Percentiles rank a stretch among this genome's conserved stretches.
Conservation (phyloP, 305 asterid species). For the Petunia hybrid region DNA sequence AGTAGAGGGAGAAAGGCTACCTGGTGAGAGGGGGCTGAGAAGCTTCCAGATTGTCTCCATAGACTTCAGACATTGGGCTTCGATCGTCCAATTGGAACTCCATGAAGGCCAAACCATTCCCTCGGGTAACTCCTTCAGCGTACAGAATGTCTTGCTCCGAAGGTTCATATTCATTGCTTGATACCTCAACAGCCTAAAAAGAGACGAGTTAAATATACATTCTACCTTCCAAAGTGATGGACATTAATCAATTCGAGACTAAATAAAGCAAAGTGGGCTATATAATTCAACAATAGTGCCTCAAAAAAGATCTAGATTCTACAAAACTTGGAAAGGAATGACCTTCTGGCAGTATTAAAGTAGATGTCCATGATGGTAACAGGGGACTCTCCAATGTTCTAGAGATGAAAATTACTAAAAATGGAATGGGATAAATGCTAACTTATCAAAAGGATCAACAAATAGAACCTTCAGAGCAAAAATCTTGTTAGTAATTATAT, state of each 20-base stretch:
- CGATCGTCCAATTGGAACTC: constrained; percentile 94
- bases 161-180: constrained; percentile 96
- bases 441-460: not conserved
- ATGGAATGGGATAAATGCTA: not conserved
- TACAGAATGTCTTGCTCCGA: constrained; percentile 86
- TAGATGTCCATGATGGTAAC: not conserved
- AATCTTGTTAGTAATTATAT: not conserved
- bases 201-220: not conserved
- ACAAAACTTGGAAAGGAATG: not conserved
- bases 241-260: not conserved
- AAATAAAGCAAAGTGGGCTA: not conserved
- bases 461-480: not conserved
- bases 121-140: constrained; percentile 97
- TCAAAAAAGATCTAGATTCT: not conserved
- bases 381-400: not conserved
- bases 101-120: constrained; percentile 90
- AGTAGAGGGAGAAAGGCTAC: constrained; percentile 45
- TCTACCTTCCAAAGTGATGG: not conserved
- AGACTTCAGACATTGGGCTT: constrained; percentile 93
- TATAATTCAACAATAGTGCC: not conserved
- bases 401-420: not conserved
- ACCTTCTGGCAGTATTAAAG: not conserved
- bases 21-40: constrained; percentile 73
- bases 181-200: constrained; percentile 88
- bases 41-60: constrained; percentile 79